phyloP scores from a whole-genome alignment of 208 protist species.

The Crithidia expoeki region DNA sequence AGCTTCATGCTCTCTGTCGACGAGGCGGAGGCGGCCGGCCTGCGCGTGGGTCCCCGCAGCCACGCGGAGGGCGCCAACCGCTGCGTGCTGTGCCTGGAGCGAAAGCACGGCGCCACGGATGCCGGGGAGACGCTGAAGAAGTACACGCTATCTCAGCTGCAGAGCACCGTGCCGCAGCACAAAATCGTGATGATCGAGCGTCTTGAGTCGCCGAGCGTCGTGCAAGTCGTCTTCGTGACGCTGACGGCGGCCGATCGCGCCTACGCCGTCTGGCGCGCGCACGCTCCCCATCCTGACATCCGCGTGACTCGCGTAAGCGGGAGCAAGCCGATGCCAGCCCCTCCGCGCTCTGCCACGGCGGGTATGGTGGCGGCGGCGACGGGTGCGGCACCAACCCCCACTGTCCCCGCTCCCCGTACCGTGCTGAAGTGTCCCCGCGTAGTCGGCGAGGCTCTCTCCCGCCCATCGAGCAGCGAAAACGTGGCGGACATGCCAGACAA shows the following conservation, averaged over 20 bases:
- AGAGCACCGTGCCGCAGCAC: conserved; percentile 17
- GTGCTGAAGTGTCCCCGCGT: conserved; percentile 19
- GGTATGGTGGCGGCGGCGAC: not conserved
- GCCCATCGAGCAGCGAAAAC: not conserved
- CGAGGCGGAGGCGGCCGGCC: conserved; percentile 22
- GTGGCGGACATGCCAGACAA: not conserved
- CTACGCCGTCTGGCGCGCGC: conserved; percentile 9
- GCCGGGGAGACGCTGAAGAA: conserved; percentile 1
- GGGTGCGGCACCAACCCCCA: not conserved
- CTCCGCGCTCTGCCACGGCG: not conserved
- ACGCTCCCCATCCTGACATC: conserved; percentile 5
- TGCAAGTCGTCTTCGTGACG: conserved; percentile 12
- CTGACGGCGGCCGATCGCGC: conserved; percentile 10
- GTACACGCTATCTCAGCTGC: conserved; percentile 1
- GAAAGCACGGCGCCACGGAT: not conserved
- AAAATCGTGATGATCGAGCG: conserved; percentile 1
- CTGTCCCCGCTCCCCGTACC: conserved; percentile 3
- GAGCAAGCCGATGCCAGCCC: not conserved
- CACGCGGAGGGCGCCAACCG: conserved; percentile 12
- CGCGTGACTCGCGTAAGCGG: conserved; percentile 7
- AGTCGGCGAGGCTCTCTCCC: conserved; percentile 1
- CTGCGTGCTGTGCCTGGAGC: conserved; percentile 8
- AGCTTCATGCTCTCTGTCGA: conserved; percentile 22
- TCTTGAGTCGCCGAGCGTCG: not conserved
- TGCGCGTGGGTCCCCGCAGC: conserved; percentile 33